phyloP scores from a whole-genome alignment of 2,329 filamentous ascomycete genomes.

The Diaporthe aspalathi region DNA sequence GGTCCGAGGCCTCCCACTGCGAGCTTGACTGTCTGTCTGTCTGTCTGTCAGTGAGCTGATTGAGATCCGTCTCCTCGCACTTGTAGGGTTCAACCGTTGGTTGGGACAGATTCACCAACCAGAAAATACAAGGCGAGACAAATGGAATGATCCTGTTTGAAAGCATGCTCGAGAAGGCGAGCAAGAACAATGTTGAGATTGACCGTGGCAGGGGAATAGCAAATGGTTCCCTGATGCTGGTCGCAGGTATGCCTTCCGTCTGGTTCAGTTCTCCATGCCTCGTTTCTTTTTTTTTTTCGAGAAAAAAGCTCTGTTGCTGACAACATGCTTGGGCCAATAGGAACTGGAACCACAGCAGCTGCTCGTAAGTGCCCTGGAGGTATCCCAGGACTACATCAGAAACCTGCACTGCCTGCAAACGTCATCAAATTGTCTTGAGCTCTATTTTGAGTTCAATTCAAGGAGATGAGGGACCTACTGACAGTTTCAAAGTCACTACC shows the following conservation, averaged over 20 bases:
- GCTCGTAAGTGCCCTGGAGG: not conserved
- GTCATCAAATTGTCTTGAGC: not conserved
- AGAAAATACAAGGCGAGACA: not conserved
- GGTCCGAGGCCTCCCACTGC: not conserved
- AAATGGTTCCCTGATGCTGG: slow-evolving; percentile 13
- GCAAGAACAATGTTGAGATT: not conserved
- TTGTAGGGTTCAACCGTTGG: slow-evolving; percentile 4
- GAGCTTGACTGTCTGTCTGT: too few species aligned
- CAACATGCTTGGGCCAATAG: not conserved
- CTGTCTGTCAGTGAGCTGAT: not conserved
- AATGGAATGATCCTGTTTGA: slow-evolving; percentile 7
- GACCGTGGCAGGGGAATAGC: slow-evolving; percentile 9
- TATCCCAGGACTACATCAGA: not conserved
- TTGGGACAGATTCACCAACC: slow-evolving; percentile 1
- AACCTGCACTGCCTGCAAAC: not conserved
- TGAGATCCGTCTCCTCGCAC: not conserved
- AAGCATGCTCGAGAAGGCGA: slow-evolving; percentile 13
- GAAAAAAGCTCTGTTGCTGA: not conserved
- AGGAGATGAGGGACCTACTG: not conserved
- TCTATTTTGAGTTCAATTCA: too few species aligned
- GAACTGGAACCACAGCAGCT: slow-evolving; percentile 9
- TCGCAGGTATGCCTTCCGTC: not conserved
- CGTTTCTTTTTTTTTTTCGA: too few species aligned
- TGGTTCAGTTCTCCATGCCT: too few species aligned
- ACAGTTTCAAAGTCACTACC: not conserved